phyloP scores from a whole-genome alignment of 2,329 filamentous ascomycete genomes.

The Teratosphaeria destructans region DNA sequence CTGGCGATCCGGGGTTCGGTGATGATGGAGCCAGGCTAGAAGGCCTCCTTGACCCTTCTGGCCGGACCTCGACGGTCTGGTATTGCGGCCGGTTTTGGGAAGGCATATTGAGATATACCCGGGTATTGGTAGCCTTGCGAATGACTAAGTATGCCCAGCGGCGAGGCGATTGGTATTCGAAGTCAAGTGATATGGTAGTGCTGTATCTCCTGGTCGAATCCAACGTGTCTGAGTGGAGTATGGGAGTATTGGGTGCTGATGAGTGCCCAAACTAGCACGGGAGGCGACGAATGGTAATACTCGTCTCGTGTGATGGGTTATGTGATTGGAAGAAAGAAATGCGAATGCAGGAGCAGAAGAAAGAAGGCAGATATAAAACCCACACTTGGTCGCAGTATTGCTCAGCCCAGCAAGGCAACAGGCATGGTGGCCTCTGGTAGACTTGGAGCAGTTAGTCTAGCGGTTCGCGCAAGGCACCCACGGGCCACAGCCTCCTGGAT shows the following conservation, averaged over 20 bases:
- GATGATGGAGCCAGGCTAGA: slow-evolving; percentile 13
- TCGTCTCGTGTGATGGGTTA: slow-evolving; percentile 1
- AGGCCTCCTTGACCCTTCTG: slow-evolving; percentile 12
- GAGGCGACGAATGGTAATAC: slow-evolving; percentile 8
- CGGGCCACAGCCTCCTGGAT: not conserved
- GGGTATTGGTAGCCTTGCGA: slow-evolving; percentile 1
- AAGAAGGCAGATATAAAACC: not conserved
- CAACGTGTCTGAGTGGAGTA: slow-evolving; percentile 1
- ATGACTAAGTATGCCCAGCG: not conserved
- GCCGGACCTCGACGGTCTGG: slow-evolving; percentile 18
- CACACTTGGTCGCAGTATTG: not conserved
- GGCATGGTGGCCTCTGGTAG: not conserved
- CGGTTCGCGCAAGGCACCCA: not conserved
- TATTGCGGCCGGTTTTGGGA: slow-evolving; percentile 8
- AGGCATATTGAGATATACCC: slow-evolving; percentile 3
- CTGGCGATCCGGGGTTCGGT: slow-evolving; percentile 1
- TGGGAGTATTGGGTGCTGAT: slow-evolving; percentile 3
- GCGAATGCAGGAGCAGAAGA: not conserved
- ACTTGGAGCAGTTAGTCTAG: not conserved
- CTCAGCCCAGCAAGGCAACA: not conserved
- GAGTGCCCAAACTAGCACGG: not conserved
- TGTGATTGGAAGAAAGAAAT: slow-evolving; percentile 7
- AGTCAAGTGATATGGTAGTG: not conserved
- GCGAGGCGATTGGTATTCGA: not conserved
- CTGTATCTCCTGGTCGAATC: slow-evolving; percentile 1